Evolutionary conservation across 768 basidiomycete species (phyloP).

Genomic region (Suillus tomentosus): DNA sequence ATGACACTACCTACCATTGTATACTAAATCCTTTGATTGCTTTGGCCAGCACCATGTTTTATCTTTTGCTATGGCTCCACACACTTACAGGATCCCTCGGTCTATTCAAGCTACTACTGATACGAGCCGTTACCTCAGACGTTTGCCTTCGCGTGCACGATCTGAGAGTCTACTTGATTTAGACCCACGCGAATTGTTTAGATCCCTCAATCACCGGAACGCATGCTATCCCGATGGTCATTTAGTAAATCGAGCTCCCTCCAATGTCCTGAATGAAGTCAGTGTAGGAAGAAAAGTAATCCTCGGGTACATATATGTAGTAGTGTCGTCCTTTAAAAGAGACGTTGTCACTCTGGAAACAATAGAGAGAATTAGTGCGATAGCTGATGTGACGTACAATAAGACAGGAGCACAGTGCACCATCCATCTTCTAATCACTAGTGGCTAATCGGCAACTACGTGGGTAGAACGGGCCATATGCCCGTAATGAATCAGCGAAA

Average conservation of each 20-base stretch:
- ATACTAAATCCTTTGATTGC: no score
- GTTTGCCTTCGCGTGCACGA: no score
- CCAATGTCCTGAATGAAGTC: constrained; percentile 21
- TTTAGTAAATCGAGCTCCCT: not conserved
- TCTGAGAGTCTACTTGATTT: no score
- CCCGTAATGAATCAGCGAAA: not conserved
- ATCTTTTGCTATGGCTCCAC: no score
- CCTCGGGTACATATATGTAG: constrained; percentile 27
- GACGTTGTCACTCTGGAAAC: constrained; percentile 14
- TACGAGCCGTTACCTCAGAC: no score
- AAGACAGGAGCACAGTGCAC: constrained; percentile 28
- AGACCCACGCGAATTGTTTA: no score
- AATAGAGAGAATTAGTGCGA: constrained; percentile 2
- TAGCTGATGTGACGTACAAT: constrained; percentile 18
- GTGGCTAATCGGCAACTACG: not conserved
- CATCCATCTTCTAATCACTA: constrained; percentile 10
- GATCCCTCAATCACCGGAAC: not conserved
- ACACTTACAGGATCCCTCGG: no score
- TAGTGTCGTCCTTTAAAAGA: constrained; percentile 14
- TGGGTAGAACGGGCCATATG: constrained; percentile 25
- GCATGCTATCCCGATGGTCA: no score
- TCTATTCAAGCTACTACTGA: no score
- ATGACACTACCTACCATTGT: no score
- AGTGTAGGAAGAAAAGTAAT: constrained; percentile 24
- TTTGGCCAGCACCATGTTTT: no score